Base-by-base conservation (phyloP, 2,329 filamentous ascomycete genomes). In the Microascus cirrosus region DNA sequence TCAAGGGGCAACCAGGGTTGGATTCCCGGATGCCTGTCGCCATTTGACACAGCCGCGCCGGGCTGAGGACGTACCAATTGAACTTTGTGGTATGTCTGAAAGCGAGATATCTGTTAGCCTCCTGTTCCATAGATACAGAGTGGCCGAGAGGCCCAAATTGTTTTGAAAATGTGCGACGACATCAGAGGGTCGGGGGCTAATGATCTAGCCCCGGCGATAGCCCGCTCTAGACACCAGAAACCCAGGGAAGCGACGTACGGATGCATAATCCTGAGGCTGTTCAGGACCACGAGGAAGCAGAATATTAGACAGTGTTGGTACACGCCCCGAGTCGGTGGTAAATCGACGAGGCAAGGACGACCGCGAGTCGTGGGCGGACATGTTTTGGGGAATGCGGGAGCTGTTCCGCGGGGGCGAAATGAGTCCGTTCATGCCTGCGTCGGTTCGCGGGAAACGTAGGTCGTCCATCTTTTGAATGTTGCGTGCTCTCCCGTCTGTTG, bases 341-440 rank as follows among this genome's bases (percentile, higher is more conserved):
- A 97, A 97, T 69, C 93, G 87, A 68, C 93, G 86, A 73, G 92
- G 90, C 69, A 97, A 79, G 65, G 85, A 85, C 62, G 84, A 83
- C 72, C 92, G 85, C 63, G 82, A 81, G 68, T 95, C 90, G 71
- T 83, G 80, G 62, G 80, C 70, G 61, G 77, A 71, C 59, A 77
- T 73, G 63, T 80, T 77, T 63, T 81, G 81, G 62, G 76, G 77
- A 70, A 85, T 78, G 68, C 84, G 83, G 67, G 76, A 78, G 68
- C 82, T 80, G 71, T 87, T 87, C 70, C 89, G 85, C 65, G 84
- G 82, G 67, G 89, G 85, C 66, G 88, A 86, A 67, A 86, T 84
- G 71, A 90, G 83, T 64, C 84, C 83, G 68, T 86, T 83, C 75
- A 91, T 89, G 63, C 85, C 77, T 66, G 83, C 75, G 67, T 95